Conservation (phyloP, 208 protist species). For the Leishmania aethiopica region DNA sequence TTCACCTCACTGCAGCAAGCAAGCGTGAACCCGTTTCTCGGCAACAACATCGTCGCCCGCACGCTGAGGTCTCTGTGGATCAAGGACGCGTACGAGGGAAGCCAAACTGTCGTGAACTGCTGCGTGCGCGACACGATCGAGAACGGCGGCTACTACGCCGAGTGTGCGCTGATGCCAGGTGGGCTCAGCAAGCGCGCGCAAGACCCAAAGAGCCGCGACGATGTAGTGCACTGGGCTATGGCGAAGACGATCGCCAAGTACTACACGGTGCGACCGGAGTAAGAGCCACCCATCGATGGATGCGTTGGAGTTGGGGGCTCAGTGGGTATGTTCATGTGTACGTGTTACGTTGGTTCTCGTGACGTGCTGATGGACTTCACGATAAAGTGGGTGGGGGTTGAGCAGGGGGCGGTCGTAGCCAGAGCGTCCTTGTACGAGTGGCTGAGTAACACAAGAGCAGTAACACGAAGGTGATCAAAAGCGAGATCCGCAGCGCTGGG, state of each 20-base stretch:
- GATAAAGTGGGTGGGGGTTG: neutral
- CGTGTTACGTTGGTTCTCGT: neutral
- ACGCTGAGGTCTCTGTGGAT: constrained; percentile 74
- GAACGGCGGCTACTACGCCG: constrained; percentile 78
- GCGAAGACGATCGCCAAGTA: constrained; percentile 85
- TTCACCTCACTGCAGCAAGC: constrained; percentile 52
- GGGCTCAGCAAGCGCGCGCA: constrained; percentile 70
- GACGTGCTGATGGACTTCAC: neutral
- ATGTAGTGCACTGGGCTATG: constrained; percentile 82
- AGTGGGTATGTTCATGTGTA: neutral
- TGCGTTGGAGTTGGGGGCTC: neutral
- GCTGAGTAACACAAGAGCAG: neutral
- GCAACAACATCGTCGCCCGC: constrained; percentile 44
- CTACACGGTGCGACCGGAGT: constrained; percentile 47
- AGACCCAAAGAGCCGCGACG: constrained; percentile 50
- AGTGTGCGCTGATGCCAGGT: constrained; percentile 68
- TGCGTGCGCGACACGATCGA: constrained; percentile 64
- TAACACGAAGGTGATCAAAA: neutral
- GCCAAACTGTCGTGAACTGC: constrained; percentile 77
- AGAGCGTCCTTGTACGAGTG: neutral
- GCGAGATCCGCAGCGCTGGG: neutral
- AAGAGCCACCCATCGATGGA: neutral
- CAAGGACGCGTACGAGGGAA: constrained; percentile 75
- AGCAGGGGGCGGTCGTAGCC: neutral
- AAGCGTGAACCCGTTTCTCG: constrained; percentile 48